These are phyloP conservation scores for Pythium aristosporum DNA, from an alignment of 352 stramenopile genomes.

Conservation along the genomic window DNA sequence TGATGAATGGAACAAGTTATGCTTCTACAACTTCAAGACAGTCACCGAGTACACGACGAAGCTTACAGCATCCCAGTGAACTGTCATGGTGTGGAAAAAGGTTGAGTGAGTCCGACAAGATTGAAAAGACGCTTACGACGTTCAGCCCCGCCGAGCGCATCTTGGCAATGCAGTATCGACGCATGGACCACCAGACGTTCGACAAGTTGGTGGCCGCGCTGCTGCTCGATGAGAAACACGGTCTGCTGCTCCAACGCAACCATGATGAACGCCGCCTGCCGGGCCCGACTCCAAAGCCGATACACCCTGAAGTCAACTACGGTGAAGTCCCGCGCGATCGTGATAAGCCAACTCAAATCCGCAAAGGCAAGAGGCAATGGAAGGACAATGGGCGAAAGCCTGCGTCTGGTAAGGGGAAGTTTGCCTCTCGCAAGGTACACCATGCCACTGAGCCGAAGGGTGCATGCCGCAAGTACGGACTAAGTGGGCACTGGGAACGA, in stretches of 20 bases:
- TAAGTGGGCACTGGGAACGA: conserved; percentile 1
- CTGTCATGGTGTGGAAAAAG: conserved; percentile 14
- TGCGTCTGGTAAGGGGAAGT: neutral
- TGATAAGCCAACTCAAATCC: neutral
- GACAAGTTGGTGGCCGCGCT: conserved; percentile 18
- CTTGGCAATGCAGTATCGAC: conserved; percentile 6
- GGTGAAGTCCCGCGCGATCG: neutral
- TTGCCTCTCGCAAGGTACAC: neutral
- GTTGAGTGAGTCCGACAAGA: conserved; percentile 13
- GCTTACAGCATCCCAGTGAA: conserved; percentile 14
- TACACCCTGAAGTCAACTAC: conserved; percentile 6
- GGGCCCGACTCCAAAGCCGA: neutral
- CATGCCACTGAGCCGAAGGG: neutral
- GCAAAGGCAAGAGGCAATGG: neutral
- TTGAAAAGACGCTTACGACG: conserved; percentile 13
- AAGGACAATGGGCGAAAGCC: neutral
- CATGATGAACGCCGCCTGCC: conserved; percentile 18
- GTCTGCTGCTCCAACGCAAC: conserved; percentile 18
- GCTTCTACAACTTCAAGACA: conserved; percentile 29
- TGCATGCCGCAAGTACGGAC: conserved; percentile 11
- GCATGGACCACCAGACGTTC: conserved; percentile 17
- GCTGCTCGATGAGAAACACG: conserved; percentile 21
- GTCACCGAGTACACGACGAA: conserved; percentile 21
- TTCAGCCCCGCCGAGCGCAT: conserved; percentile 18
- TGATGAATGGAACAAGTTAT: conserved; percentile 21